Conservation (phyloP, 805 yeast species). For the Jamesozyma hellenica region DNA sequence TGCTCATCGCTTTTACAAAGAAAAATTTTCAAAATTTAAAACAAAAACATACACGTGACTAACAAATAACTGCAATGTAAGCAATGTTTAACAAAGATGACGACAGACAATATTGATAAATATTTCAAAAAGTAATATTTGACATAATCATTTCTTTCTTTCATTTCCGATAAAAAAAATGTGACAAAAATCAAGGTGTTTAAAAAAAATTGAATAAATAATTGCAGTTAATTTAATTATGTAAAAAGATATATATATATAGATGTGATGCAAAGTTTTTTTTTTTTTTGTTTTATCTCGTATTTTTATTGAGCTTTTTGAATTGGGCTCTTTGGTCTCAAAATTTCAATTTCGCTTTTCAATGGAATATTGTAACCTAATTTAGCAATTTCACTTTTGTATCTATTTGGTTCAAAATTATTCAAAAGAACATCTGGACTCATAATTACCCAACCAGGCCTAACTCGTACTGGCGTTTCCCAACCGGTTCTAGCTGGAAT, state of each 20-base stretch:
- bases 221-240: too few relatives aligned
- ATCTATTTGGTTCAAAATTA: conserved; percentile 47
- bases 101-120: too few relatives aligned
- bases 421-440: conserved; percentile 73
- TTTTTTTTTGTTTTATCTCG: too few relatives aligned
- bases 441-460: conserved; percentile 88
- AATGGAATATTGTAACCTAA: conserved; percentile 54
- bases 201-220: too few relatives aligned
- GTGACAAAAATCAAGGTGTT: too few relatives aligned
- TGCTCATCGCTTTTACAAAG: conserved; percentile 6
- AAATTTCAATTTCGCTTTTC: conserved; percentile 60
- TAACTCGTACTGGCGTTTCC: conserved; percentile 49
- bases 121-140: too few relatives aligned
- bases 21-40: conserved; percentile 4
- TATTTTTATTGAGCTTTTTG: conserved; percentile 18
- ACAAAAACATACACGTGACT: neutral
- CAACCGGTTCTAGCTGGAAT: conserved; percentile 64
- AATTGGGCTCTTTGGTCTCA: conserved; percentile 77
- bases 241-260: too few relatives aligned
- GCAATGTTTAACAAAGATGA: too few relatives aligned
- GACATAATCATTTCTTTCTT: too few relatives aligned
- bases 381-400: conserved; percentile 34
- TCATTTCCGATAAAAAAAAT: too few relatives aligned
- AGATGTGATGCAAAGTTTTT: too few relatives aligned
- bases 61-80: too few relatives aligned